Conservation (phyloP, 352 stramenopile genomes). For the Discostella stelligera region DNA sequence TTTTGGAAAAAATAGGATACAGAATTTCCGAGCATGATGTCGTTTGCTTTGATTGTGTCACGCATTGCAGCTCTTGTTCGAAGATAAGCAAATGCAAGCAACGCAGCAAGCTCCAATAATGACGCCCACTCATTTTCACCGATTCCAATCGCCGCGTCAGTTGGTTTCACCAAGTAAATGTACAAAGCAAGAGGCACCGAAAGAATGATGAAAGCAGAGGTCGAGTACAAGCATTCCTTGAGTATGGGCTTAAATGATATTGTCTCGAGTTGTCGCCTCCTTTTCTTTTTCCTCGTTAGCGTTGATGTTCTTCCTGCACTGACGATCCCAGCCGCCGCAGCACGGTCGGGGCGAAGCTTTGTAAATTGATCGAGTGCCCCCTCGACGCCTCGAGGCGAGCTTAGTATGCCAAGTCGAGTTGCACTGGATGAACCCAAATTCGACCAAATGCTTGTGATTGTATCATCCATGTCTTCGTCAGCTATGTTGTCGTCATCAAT, state of each 20-base stretch:
- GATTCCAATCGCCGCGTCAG: slow-evolving; percentile 9
- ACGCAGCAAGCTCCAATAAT: slow-evolving; percentile 57
- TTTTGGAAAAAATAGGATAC: slow-evolving; percentile 54
- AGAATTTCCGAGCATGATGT: slow-evolving; percentile 19
- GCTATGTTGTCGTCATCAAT: slow-evolving; percentile 21
- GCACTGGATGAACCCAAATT: slow-evolving; percentile 72
- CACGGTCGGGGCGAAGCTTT: slow-evolving; percentile 39
- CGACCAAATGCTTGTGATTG: slow-evolving; percentile 40
- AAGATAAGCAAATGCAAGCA: slow-evolving; percentile 54
- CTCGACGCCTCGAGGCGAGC: slow-evolving; percentile 58
- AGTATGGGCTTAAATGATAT: slow-evolving; percentile 19
- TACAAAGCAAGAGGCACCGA: slow-evolving; percentile 34
- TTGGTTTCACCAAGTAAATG: slow-evolving; percentile 23
- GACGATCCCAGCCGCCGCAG: slow-evolving; percentile 26
- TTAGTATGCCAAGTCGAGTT: slow-evolving; percentile 59
- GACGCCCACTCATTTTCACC: slow-evolving; percentile 45
- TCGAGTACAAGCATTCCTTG: slow-evolving; percentile 31
- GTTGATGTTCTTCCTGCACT: background rate
- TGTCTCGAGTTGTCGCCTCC: background rate
- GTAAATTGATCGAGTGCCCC: slow-evolving; percentile 58
- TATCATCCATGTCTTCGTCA: slow-evolving; percentile 46
- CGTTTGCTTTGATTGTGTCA: slow-evolving; percentile 34
- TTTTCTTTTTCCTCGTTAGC: slow-evolving; percentile 22
- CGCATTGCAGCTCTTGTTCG: slow-evolving; percentile 43
- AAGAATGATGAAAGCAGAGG: slow-evolving; percentile 23